Evolutionary conservation across 169 alveolate species (phyloP), one percentile per base, ranked within the genome.

Genomic region (Fabrea salina): DNA sequence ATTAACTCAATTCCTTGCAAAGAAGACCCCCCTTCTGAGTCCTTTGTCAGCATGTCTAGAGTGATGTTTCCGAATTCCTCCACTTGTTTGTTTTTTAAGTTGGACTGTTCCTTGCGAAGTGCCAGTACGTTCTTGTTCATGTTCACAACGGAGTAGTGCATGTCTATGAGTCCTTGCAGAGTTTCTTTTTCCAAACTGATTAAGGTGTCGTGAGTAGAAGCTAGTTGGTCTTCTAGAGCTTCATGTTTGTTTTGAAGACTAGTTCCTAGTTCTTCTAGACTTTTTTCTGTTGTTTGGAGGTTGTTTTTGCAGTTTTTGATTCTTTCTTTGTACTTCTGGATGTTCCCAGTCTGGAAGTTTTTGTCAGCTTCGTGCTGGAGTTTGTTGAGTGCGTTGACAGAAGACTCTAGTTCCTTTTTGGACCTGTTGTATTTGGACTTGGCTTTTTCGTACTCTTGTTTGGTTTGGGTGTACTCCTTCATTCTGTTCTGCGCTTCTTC

Each of bases 51-150:
- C 78, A 68, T 68, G 30, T 68, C 78, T 40, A 68, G 30, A 11
- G 78, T 68, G 13, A 68, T 68, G 35, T 68, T 68, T n/a, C 64
- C 78, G 1, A 68, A 4, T 40, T 19, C 66, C 13, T 13, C 32
- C n/a, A 68, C n/a, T 43, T 68, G 40, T 8, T 68, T 33, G 8
- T 68, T 39, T 30, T 68, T 68, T 0, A n/a, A 8, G 8, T 7
- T 8, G 7, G 78, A 37, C 39, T 43, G 61, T 43, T 40, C 78
- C 44, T 68, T 68, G n/a, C 78, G 13, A 8, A 43, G 25, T 7
- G 32, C 35, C 37, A 27, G 13, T 8, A 68, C 30, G 44, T 40
- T 44, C 16, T 11, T 44, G 7, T 43, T 13, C 78, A 68, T 47
- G 11, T 30, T 11, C 0, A 68, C 30, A 19, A 68, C 59, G 25